Conservation (phyloP, 2,329 filamentous ascomycete species). For the Fusarium sambucinum region DNA sequence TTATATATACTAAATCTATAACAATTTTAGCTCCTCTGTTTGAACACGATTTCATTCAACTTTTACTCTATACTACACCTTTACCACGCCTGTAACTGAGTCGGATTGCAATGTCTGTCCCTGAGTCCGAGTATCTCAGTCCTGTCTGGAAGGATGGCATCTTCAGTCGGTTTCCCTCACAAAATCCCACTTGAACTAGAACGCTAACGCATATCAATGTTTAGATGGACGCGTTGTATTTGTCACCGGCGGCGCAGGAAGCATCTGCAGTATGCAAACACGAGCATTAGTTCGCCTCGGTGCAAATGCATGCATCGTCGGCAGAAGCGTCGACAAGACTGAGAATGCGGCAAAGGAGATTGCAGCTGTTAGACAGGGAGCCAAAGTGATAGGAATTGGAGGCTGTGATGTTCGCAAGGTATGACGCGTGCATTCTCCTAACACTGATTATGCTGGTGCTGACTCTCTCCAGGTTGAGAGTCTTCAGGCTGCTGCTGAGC, state of each 20-base stretch:
- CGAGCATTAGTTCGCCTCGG: slow-evolving; percentile 91
- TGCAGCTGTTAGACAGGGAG: slow-evolving; percentile 79
- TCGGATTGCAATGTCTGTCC: slow-evolving; percentile 69
- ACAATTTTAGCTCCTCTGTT: neutral
- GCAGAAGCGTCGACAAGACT: slow-evolving; percentile 90
- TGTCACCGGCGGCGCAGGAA: slow-evolving; percentile 93
- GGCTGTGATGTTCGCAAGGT: slow-evolving; percentile 81
- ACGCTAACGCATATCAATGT: slow-evolving; percentile 10
- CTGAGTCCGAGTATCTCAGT: slow-evolving; percentile 82
- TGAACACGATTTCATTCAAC: neutral
- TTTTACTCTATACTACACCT: neutral
- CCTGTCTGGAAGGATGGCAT: slow-evolving; percentile 88
- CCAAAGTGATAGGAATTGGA: slow-evolving; percentile 89
- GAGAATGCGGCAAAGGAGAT: slow-evolving; percentile 84
- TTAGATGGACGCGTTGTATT: slow-evolving; percentile 89
- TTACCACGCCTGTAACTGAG: neutral
- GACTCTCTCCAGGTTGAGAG: slow-evolving; percentile 46
- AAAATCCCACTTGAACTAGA: neutral
- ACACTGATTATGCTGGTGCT: slow-evolving; percentile 6
- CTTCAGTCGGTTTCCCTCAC: slow-evolving; percentile 71
- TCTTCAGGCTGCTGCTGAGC: slow-evolving; percentile 75
- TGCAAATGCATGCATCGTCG: slow-evolving; percentile 93
- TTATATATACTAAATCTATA: neutral
- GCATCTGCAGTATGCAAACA: slow-evolving; percentile 95
- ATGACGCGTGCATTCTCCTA: slow-evolving; percentile 11